Evolutionary conservation across 139 green algal species (phyloP).

Genomic region (Yamagishiella unicocca): DNA sequence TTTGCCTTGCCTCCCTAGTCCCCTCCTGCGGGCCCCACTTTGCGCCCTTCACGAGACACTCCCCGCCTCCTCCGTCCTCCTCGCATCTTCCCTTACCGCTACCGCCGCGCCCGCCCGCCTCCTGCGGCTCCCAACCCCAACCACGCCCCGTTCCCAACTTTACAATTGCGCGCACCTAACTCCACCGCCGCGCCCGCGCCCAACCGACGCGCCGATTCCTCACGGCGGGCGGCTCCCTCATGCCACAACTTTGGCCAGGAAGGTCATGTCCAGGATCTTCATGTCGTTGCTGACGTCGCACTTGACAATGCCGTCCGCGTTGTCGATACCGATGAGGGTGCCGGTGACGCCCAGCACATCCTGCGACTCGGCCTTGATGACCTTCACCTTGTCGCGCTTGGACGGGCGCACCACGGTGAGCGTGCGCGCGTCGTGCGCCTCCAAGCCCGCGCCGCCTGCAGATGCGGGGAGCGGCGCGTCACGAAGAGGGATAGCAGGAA

Average conservation of each 20-base stretch:
- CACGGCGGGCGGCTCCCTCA: too few relatives aligned
- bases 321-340: slow-evolving; percentile 62
- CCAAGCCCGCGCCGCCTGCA: slow-evolving; percentile 3
- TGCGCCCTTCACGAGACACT: too few relatives aligned
- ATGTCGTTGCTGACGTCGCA: slow-evolving; percentile 56
- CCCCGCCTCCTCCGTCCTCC: too few relatives aligned
- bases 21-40: too few relatives aligned
- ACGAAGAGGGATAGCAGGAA: not conserved
- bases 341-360: slow-evolving; percentile 57
- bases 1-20: too few relatives aligned
- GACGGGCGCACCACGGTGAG: slow-evolving; percentile 11
- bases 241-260: slow-evolving; percentile 41
- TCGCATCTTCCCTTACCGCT: too few relatives aligned
- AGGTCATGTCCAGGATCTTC: slow-evolving; percentile 56
- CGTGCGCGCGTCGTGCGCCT: slow-evolving; percentile 34
- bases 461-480: not conserved
- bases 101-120: too few relatives aligned
- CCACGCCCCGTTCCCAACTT: too few relatives aligned
- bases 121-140: too few relatives aligned
- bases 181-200: too few relatives aligned
- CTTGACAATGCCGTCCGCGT: slow-evolving; percentile 65
- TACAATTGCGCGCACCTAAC: too few relatives aligned
- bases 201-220: too few relatives aligned
- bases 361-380: slow-evolving; percentile 37
- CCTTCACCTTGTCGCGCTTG: slow-evolving; percentile 52